Evolutionary conservation across 75 land plant species (phyloP), one percentile per base, ranked within the genome.

Genomic region (Ceratopteris richardii): DNA sequence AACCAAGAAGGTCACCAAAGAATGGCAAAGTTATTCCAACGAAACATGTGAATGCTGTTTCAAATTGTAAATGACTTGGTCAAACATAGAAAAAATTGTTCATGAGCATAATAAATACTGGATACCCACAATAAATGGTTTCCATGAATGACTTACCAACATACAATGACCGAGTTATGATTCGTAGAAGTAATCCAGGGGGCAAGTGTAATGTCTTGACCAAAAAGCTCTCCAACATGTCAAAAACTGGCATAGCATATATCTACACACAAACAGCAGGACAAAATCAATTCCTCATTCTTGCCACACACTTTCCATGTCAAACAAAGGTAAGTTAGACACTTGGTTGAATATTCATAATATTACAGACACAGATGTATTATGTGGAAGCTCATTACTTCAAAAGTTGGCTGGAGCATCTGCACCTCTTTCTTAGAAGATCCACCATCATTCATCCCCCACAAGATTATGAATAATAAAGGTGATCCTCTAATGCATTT

Each of bases 201-300:
- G 25, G 56, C 18, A 77, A 60, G 14, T 64, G 33, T 37, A 77
- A 6, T 56, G 78, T 73, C 64, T 77, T 81, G 18, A 81, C 82
- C 27, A 88, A 58, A 12, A 79, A 44, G 5, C 88, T 79, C 53
- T 88, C 93, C 0, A 88, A 25, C 93, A 88, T 88, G 73, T 88
- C 88, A 62, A 88, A 88, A 19, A 88, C 88, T 0, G 93, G 88
- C 76, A 88, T 84, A 23, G 93, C 88, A 75, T 81, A 84, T 20
- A 86, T 58, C 93, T 88, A 67, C 65, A 57, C 3, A 33, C 37
- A 33, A 4, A 33, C 3, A 9, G 9, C 37, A 33, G 7, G 9
- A 4, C 37, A 33, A 3, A 33, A 33, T 4, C 7, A 9, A 9
- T 33, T 33, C 37, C 9, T 33, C 37, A 4, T 33, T 3, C 37